Evolutionary conservation across 768 basidiomycete species (phyloP).

Genomic region (Termitomyces bulborhizus): DNA sequence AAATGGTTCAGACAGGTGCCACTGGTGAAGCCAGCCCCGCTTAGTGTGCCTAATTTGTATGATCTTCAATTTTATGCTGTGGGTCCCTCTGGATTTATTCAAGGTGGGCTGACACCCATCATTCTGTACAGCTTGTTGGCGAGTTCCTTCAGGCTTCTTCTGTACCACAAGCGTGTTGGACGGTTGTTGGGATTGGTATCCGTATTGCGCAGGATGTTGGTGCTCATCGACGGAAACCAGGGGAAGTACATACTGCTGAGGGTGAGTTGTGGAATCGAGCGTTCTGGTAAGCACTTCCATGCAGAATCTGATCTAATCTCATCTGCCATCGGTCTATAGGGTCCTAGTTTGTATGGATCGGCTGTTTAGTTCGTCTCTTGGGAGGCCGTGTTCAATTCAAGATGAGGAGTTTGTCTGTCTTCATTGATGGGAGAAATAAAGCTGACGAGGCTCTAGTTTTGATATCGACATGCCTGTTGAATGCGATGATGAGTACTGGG

Average conservation of each 20-base stretch:
- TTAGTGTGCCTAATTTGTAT: conserved; percentile 56
- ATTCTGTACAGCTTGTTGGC: conserved; percentile 37
- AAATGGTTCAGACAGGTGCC: conserved; percentile 64
- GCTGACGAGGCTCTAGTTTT: conserved; percentile 37
- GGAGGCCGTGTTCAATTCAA: conserved; percentile 70
- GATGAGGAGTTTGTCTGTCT: conserved; percentile 64
- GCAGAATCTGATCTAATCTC: neutral
- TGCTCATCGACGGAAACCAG: conserved; percentile 46
- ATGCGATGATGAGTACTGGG: conserved; percentile 76
- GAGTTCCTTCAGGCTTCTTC: conserved; percentile 52
- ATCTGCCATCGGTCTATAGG: conserved; percentile 25
- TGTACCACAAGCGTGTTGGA: conserved; percentile 63
- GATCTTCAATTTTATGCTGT: conserved; percentile 68
- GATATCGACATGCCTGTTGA: conserved; percentile 63
- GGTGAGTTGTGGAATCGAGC: conserved; percentile 73
- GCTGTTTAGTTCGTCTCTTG: conserved; percentile 45
- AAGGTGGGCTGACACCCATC: conserved; percentile 1
- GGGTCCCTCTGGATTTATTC: conserved; percentile 18
- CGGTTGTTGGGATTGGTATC: conserved; percentile 61
- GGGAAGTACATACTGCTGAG: conserved; percentile 37
- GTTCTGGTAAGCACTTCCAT: conserved; percentile 41
- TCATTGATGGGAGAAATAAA: neutral
- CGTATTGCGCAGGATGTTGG: conserved; percentile 78
- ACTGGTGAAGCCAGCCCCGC: conserved; percentile 50
- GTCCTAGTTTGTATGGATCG: conserved; percentile 50